Conservation (phyloP, 106 monocot genomes). For the Hemerocallis citrina region DNA sequence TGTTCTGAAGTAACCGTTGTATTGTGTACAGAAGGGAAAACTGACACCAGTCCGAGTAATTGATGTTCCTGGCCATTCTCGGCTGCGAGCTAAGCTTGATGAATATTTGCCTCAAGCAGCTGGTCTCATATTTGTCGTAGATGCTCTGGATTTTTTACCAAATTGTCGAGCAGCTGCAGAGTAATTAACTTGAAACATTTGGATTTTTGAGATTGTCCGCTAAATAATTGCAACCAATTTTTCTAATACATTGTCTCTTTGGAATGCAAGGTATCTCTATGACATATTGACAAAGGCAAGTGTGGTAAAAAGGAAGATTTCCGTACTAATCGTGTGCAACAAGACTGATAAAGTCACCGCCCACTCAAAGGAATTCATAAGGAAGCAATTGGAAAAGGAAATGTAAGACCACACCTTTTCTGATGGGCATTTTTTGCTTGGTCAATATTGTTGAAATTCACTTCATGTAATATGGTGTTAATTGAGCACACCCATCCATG, state of each 20-base stretch:
- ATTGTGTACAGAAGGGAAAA: constrained; percentile 42
- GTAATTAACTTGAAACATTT: constrained; percentile 28
- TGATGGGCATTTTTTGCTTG: neutral
- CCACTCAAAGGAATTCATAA: constrained; percentile 88
- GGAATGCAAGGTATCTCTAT: constrained; percentile 64
- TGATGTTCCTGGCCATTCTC: constrained; percentile 90
- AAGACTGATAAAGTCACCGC: constrained; percentile 89
- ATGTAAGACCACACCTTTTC: constrained; percentile 36
- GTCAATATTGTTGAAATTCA: no score
- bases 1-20: neutral
- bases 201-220: no score
- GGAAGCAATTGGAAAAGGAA: constrained; percentile 92
- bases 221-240: no score
- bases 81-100: constrained; percentile 76
- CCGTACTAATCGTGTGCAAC: constrained; percentile 75
- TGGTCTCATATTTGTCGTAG: constrained; percentile 77
- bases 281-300: constrained; percentile 75
- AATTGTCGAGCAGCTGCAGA: constrained; percentile 67
- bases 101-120: constrained; percentile 73
- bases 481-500: no score
- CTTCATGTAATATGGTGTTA: no score
- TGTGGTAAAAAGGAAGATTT: constrained; percentile 65
- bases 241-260: no score
- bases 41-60: constrained; percentile 60
- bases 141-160: constrained; percentile 85